Evolutionary conservation across 2,329 filamentous ascomycete species (phyloP), one percentile per base, ranked within the genome.

Genomic region (Hypomyces rosellus): DNA sequence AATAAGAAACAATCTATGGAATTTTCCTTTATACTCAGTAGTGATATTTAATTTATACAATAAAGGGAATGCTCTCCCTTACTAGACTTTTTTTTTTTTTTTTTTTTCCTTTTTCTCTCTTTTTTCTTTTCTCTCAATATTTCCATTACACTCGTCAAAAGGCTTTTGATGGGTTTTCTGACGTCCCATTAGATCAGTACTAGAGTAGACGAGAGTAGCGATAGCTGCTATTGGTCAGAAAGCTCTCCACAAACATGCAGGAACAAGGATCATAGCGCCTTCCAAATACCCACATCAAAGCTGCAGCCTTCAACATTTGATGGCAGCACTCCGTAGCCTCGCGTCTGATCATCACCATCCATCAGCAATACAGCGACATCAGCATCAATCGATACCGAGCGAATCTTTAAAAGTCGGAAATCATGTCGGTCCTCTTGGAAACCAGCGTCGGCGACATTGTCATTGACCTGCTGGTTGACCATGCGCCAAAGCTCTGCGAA

Each of bases 371-470:
- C 25, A 30, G 25, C 25, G 25, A 30, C 25, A 30, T 30, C 25
- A 30, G 6, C 25, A 30, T 30, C 8, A 30, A 30, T 30, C 25
- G 13, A 38, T n/a, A 38, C 12, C 36, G 36, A 12, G 7, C 36
- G 7, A 7, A 38, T 14, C 14, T 38, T 38, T 16, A 2, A 7
- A 3, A 38, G 14, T 13, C 14, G 8, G 7, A n/a, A 14, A n/a
- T 16, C 20, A 97, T 97, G 92, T 96, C 89, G 55, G 92, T 96
- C 49, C 79, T 97, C 30, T 77, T 99, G 46, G 92, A 99, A 72
- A 96, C 93, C 34, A 96, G 87, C 52, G 81, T 85, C 2, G 92
- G 92, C 63, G 93, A 99, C 69, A 87, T 99, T 63, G 92, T 96
- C 57, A 90, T 97, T 62, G 92, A 99, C 67, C 78, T 99, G 20